Base-by-base conservation (phyloP, 2,329 filamentous ascomycete species). In the Drechmeria coniospora region DNA sequence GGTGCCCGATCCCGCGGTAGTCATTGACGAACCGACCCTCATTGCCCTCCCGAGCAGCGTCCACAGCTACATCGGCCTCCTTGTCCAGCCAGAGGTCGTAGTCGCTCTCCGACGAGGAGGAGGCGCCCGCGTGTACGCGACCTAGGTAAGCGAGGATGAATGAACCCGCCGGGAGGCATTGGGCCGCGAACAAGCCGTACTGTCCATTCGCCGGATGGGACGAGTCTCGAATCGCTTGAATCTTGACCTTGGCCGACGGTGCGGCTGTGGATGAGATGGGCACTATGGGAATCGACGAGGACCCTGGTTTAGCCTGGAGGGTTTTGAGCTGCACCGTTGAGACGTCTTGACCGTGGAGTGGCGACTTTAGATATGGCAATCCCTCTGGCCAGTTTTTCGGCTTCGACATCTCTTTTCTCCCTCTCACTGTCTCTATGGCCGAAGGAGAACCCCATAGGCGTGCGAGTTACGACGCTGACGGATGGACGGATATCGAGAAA, bases 11-110 rank as follows among this genome's bases (percentile, higher is more conserved):
- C 4, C 73, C 71, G 6, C 74, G 57, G 39, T 71, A 79, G 47
- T 79, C 74, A 42, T 79, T 79, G 25, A 76, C 61, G 38, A 74
- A 78, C 8, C 74, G 55, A 2, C 66, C 72, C 51, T 79, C 74
- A 40, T 76, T 78, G 8, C 73, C 73, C 29, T 49, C 50, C 21
- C 43, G 45, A 11, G 56, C 61, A 4, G 73, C 74, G 40, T 79
- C 74, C 4, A 78, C 64, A 3, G 71, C 71, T 1, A 74, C 51
- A 11, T 61, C 63, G 0, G 49, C 56, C 13, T 64, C 68, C 13
- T 61, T 55, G 47, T 73, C 68, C 13, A 78, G 53, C 59, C 68
- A 74, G 15, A 79, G 53, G 43, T 78, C 74, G 42, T 78, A 78
- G 49, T 78, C 67, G 6, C 49, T 51, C 17, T 44, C 41, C 3